A percentile compares a stretch with the other conserved stretches of the same genome.
Evolutionary conservation across 2,329 filamentous ascomycete species (phyloP).

Genomic region (Fusarium verrucosum): DNA sequence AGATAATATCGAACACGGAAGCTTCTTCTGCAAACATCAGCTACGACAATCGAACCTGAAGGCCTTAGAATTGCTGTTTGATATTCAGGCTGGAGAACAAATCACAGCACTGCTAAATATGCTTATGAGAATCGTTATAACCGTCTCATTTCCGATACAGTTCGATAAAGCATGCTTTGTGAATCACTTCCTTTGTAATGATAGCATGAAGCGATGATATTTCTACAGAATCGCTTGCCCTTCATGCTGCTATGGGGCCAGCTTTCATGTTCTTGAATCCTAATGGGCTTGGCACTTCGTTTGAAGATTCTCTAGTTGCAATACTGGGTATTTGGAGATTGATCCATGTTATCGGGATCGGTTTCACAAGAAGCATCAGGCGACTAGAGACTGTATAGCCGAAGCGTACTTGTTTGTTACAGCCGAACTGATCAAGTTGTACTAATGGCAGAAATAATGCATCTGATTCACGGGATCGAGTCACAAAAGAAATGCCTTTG

Average conservation of each 20-base stretch:
- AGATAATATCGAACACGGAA: not conserved
- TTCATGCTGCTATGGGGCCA: not conserved
- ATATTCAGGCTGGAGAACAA: conserved; percentile 1
- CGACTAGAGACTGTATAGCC: not conserved
- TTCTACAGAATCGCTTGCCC: not conserved
- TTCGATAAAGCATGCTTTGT: not conserved
- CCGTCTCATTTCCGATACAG: conserved; percentile 9
- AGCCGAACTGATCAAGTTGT: not conserved
- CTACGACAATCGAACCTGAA: not conserved
- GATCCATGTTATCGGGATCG: not conserved
- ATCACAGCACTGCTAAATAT: conserved; percentile 30
- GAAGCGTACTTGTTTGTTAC: not conserved
- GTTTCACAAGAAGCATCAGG: not conserved
- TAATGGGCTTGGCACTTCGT: not conserved
- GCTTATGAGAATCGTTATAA: conserved; percentile 12
- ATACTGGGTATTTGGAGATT: not conserved
- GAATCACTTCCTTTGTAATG: not conserved
- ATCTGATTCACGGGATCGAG: not conserved
- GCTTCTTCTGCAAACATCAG: not conserved
- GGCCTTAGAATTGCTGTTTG: not conserved
- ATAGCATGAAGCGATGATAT: not conserved
- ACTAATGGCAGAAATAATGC: not conserved
- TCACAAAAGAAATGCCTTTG: not conserved
- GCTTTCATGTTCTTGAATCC: not conserved
- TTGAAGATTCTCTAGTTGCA: not conserved